A percentile compares a stretch with the other conserved stretches of the same genome.
Conservation (phyloP, 768 basidiomycete genomes). For the Tulasnella sp. region DNA sequence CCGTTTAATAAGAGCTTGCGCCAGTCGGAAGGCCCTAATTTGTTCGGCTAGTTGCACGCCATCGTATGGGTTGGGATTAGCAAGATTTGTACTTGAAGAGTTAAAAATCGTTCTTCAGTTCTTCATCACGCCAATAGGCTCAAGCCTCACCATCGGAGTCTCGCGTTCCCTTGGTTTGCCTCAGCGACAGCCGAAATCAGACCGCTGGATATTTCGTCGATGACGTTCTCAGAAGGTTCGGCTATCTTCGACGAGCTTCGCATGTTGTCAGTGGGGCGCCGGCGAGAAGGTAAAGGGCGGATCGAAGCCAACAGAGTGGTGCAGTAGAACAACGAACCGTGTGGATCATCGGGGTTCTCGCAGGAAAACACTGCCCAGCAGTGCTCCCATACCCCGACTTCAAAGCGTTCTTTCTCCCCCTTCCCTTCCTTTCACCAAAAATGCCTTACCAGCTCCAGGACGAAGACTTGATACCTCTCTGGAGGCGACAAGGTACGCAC, state of each 20-base stretch:
- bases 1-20: background rate
- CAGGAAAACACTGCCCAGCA: background rate
- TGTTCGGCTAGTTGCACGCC: background rate
- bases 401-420: slow-evolving; percentile 8
- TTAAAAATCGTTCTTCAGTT: background rate
- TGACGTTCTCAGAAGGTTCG: slow-evolving; percentile 3
- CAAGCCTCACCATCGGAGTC: background rate
- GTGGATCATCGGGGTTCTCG: background rate
- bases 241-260: background rate
- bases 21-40: background rate
- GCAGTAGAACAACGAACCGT: background rate
- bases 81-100: background rate
- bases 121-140: background rate
- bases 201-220: background rate
- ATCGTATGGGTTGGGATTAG: background rate
- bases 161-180: background rate
- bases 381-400: background rate
- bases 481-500: background rate
- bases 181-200: background rate
- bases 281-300: background rate
- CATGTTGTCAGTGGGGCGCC: background rate
- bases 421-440: slow-evolving; percentile 1
- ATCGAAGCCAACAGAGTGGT: background rate
- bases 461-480: background rate
- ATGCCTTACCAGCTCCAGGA: background rate